phyloP scores from a whole-genome alignment of 495 filamentous ascomycete species.

The Beverwykella pulmonaria region DNA sequence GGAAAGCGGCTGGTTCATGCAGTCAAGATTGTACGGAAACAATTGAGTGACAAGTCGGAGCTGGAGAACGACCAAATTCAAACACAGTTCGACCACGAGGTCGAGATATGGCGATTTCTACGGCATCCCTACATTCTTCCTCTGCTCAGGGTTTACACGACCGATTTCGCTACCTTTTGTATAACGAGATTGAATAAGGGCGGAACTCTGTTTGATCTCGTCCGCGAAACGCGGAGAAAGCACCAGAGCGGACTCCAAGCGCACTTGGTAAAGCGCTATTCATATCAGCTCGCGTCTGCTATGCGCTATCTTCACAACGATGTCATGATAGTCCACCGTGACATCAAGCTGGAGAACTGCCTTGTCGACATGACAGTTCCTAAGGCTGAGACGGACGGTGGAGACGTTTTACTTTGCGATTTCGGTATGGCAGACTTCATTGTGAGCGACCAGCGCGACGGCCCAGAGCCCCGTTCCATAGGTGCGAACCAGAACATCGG shows the following conservation, averaged over 20 bases:
- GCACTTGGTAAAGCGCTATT: constrained; percentile 62
- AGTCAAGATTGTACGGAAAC: constrained; percentile 74
- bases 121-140: constrained; percentile 67
- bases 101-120: constrained; percentile 71
- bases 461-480: constrained; percentile 42
- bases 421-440: constrained; percentile 79
- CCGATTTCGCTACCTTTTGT: constrained; percentile 72
- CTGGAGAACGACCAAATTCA: constrained; percentile 70
- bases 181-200: constrained; percentile 70
- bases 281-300: constrained; percentile 69
- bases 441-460: constrained; percentile 51
- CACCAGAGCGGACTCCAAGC: constrained; percentile 52
- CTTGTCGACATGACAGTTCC: constrained; percentile 63
- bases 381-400: constrained; percentile 53
- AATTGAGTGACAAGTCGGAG: constrained; percentile 58
- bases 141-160: constrained; percentile 69
- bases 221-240: constrained; percentile 58
- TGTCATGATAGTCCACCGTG: constrained; percentile 69
- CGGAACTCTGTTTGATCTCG: constrained; percentile 71
- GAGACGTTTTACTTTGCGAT: constrained; percentile 68
- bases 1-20: constrained; percentile 58
- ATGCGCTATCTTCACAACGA: constrained; percentile 76
- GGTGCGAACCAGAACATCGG: constrained; percentile 54
- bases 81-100: constrained; percentile 74
- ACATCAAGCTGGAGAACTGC: constrained; percentile 80